phyloP scores from a whole-genome alignment of 2,329 filamentous ascomycete genomes.

The Diaporthe eres region DNA sequence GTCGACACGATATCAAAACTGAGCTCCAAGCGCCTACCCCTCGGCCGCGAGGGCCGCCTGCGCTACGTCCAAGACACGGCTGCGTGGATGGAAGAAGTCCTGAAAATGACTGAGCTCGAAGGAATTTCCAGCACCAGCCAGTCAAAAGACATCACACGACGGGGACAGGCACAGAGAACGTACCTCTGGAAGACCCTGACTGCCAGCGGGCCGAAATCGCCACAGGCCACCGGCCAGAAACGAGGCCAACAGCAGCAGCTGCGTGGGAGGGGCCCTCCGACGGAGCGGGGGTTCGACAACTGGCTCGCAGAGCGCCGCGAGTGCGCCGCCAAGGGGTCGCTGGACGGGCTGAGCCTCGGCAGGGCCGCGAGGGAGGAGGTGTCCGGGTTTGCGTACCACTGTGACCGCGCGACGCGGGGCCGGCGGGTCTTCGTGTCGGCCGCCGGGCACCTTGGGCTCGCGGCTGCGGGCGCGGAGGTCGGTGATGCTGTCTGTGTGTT shows the following conservation, averaged over 20 bases:
- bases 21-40: slow-evolving; percentile 2
- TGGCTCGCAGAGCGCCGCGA: slow-evolving; percentile 11
- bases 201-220: neutral
- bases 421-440: neutral
- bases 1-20: neutral
- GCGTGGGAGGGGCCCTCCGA: neutral
- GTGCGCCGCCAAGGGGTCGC: neutral
- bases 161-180: neutral
- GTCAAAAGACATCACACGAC: neutral
- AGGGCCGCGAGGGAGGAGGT: slow-evolving; percentile 3
- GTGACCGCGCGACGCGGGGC: neutral
- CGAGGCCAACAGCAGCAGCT: neutral
- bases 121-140: too few relatives aligned
- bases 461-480: neutral
- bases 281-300: neutral
- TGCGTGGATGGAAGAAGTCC: neutral
- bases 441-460: neutral
- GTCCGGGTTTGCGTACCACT: neutral
- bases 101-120: neutral
- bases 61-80: neutral
- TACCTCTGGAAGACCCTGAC: neutral
- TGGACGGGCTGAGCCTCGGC: neutral
- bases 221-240: neutral
- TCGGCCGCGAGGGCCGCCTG: neutral
- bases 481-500: neutral